Evolutionary conservation across 2,329 filamentous ascomycete genomes (phyloP).

Genomic region (Aspergillus proliferans): DNA sequence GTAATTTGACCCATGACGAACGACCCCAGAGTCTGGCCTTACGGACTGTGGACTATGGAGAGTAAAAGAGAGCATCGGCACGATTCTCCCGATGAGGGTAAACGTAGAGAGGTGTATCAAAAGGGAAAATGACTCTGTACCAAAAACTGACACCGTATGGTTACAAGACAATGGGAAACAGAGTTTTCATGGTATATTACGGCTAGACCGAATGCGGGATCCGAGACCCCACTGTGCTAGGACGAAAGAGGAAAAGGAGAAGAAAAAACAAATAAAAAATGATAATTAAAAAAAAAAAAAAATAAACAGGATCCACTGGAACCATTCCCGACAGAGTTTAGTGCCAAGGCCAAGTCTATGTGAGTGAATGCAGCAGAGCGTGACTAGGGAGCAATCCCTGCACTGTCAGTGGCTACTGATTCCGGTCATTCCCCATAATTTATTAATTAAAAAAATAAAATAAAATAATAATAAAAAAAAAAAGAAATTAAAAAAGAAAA

Average conservation of each 20-base stretch:
- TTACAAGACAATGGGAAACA: not conserved
- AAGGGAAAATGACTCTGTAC: not conserved
- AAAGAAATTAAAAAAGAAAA: slow-evolving; percentile 13
- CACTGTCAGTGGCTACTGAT: slow-evolving; percentile 12
- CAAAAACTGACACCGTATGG: not conserved
- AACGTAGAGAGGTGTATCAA: not conserved
- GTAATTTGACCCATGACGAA: slow-evolving; percentile 2
- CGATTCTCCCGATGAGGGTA: no score
- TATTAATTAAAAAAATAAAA: slow-evolving; percentile 1
- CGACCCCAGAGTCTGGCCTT: not conserved
- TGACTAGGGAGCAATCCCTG: not conserved
- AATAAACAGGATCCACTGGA: not conserved
- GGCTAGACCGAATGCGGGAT: not conserved
- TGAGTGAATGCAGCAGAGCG: not conserved
- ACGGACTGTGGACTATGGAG: no score
- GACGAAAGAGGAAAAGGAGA: not conserved
- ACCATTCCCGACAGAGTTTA: not conserved
- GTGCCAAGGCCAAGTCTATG: not conserved
- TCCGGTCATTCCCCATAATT: slow-evolving; percentile 8
- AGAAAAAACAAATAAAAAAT: slow-evolving; percentile 1
- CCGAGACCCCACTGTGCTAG: not conserved
- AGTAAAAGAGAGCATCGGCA: no score
- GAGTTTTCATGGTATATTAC: not conserved
- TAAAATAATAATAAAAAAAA: slow-evolving; percentile 9
- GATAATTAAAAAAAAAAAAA: not conserved